phyloP scores from a whole-genome alignment of 1,284 basidiomycete species.

The Cutaneotrichosporon daszewskae region DNA sequence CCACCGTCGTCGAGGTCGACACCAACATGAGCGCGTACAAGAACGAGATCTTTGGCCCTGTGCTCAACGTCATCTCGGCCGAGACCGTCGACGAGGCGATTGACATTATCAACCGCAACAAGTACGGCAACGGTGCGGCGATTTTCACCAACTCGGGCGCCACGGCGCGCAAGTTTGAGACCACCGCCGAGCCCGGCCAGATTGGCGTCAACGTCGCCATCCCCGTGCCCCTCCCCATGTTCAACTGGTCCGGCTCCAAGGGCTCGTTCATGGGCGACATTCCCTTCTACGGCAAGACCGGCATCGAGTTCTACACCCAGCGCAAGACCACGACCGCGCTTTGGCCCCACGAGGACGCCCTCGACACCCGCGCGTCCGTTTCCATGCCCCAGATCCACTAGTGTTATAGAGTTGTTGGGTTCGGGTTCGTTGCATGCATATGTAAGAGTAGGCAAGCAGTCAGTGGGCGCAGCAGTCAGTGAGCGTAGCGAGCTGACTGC shows the following conservation, averaged over 20 bases:
- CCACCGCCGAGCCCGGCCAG: conserved; percentile 82
- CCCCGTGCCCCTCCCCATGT: conserved; percentile 79
- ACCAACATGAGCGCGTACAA: conserved; percentile 87
- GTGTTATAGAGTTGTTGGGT: conserved; percentile 12
- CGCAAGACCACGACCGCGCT: conserved; percentile 39
- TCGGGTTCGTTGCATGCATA: conserved; percentile 8
- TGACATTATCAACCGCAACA: conserved; percentile 80
- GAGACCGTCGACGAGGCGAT: conserved; percentile 88
- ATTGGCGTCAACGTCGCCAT: conserved; percentile 92
- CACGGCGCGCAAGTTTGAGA: conserved; percentile 89
- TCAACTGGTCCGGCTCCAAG: conserved; percentile 51
- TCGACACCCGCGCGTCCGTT: conserved; percentile 31
- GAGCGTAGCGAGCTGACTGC: no score
- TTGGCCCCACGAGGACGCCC: conserved; percentile 42
- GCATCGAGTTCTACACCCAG: conserved; percentile 41
- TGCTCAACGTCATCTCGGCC: conserved; percentile 70
- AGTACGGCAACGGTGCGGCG: conserved; percentile 85
- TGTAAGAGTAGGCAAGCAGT: neutral
- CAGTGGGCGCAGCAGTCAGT: no score
- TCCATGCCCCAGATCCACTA: conserved; percentile 43
- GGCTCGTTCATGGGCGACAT: conserved; percentile 82
- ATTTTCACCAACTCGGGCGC: conserved; percentile 97
- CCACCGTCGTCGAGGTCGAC: conserved; percentile 78
- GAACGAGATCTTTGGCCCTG: conserved; percentile 94
- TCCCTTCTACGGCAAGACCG: conserved; percentile 74